Percentiles rank a stretch among this genome's conserved stretches.
Conservation (phyloP, 352 stramenopile species). For the Phytopythium chamaehyphon region DNA sequence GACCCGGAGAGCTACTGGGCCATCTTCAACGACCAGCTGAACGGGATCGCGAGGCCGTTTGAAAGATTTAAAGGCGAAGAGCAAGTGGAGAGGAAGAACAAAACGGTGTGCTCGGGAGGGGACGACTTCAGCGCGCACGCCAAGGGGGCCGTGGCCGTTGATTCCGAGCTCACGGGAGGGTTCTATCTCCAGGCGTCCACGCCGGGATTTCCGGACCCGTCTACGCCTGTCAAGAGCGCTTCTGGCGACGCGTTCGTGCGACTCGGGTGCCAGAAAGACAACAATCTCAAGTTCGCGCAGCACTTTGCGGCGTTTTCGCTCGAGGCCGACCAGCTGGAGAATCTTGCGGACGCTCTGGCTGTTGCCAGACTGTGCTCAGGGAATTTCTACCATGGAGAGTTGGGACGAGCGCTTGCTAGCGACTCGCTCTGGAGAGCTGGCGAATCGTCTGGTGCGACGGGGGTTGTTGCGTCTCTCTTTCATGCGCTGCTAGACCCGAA, state of each 20-base stretch:
- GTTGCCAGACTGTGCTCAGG: conserved; percentile 61
- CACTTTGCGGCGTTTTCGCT: conserved; percentile 68
- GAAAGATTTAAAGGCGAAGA: conserved; percentile 1
- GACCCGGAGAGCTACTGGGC: conserved; percentile 46
- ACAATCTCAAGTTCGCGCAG: conserved; percentile 78
- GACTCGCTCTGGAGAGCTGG: conserved; percentile 34
- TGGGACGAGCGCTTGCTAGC: conserved; percentile 40
- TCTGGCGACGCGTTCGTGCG: conserved; percentile 40
- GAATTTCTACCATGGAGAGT: conserved; percentile 50
- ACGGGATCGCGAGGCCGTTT: conserved; percentile 47
- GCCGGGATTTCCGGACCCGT: conserved; percentile 71
- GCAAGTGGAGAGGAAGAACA: conserved; percentile 4
- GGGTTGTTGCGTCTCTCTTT: conserved; percentile 29
- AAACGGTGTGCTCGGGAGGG: conserved; percentile 34
- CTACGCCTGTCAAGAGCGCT: conserved; percentile 5
- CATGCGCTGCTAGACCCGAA: conserved; percentile 39
- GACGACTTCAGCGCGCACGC: conserved; percentile 68
- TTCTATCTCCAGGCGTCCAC: conserved; percentile 79
- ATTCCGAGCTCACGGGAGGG: conserved; percentile 27
- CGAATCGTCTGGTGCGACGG: conserved; percentile 16
- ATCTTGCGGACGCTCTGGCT: conserved; percentile 43
- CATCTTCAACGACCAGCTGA: conserved; percentile 78
- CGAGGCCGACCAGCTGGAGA: conserved; percentile 27
- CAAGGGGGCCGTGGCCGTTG: conserved; percentile 38
- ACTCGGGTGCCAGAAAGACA: conserved; percentile 67